phyloP scores from a whole-genome alignment of 1,139 yeast genomes.

The Candida labiduridarum region DNA sequence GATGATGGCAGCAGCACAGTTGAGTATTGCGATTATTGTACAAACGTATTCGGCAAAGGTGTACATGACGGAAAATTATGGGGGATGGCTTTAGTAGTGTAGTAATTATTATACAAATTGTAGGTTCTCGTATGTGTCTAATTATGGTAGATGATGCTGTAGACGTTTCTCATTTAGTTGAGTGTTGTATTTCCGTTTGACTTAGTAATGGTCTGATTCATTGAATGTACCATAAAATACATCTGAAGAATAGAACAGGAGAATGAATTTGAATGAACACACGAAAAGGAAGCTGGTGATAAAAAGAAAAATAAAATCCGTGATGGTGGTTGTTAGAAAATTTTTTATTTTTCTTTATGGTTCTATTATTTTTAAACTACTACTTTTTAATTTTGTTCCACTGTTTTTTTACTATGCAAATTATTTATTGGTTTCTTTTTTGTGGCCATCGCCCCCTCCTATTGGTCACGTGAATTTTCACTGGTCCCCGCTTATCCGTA shows the following conservation, averaged over 20 bases:
- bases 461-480: neutral
- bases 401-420: neutral
- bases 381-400: neutral
- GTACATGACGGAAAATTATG: constrained; percentile 13
- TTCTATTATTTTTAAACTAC: neutral
- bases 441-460: neutral
- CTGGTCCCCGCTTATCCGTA: neutral
- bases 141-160: neutral
- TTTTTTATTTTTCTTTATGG: neutral
- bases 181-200: neutral
- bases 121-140: constrained; percentile 1
- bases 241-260: neutral
- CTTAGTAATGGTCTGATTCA: neutral
- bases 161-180: constrained; percentile 1
- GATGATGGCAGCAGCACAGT: constrained; percentile 22
- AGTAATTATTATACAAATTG: neutral
- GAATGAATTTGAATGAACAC: neutral
- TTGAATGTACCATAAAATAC: constrained; percentile 4
- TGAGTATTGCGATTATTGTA: constrained; percentile 25
- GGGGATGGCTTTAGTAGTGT: neutral
- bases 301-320: neutral
- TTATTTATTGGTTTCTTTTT: neutral
- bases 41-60: constrained; percentile 21
- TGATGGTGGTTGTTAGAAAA: neutral
- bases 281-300: neutral